phyloP scores from a whole-genome alignment of 176 grass and related monocot species.

The Oryza officinalis region DNA sequence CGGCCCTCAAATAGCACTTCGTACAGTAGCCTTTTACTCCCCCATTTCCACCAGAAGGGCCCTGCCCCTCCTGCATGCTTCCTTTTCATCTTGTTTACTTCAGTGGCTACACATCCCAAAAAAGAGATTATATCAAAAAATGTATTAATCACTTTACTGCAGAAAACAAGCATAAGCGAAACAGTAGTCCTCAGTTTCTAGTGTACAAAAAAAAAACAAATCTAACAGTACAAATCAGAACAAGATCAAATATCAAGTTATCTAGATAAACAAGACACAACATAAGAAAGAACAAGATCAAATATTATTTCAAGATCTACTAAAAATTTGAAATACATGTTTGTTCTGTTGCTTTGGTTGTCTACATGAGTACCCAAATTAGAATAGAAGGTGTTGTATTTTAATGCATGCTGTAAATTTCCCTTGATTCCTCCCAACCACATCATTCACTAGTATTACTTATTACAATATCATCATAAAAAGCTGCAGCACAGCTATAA shows the following conservation, averaged over 20 bases:
- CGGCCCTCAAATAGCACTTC: conserved; percentile 52
- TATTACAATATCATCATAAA: neutral
- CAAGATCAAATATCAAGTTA: conserved; percentile 8
- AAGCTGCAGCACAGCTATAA: neutral
- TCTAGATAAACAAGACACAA: neutral
- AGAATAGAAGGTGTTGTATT: neutral
- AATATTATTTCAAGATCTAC: neutral
- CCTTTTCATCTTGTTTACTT: conserved; percentile 51
- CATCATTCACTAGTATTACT: conserved; percentile 13
- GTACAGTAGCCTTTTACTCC: conserved; percentile 84
- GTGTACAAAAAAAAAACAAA: conserved; percentile 17
- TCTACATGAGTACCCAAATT: neutral
- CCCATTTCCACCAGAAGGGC: conserved; percentile 94
- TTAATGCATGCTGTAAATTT: neutral
- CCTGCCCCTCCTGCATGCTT: conserved; percentile 41
- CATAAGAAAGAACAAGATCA: neutral
- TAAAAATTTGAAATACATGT: neutral
- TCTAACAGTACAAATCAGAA: neutral
- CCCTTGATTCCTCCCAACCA: neutral
- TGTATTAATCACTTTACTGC: neutral
- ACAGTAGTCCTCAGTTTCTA: conserved; percentile 9
- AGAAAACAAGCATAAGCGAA: neutral
- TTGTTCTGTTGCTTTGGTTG: neutral
- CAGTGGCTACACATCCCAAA: conserved; percentile 11
- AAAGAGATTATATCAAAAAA: conserved; percentile 4